Percentiles rank a stretch among this genome's conserved stretches.
Evolutionary conservation across 2,329 filamentous ascomycete species (phyloP).

Genomic region (Diaporthe capsici): DNA sequence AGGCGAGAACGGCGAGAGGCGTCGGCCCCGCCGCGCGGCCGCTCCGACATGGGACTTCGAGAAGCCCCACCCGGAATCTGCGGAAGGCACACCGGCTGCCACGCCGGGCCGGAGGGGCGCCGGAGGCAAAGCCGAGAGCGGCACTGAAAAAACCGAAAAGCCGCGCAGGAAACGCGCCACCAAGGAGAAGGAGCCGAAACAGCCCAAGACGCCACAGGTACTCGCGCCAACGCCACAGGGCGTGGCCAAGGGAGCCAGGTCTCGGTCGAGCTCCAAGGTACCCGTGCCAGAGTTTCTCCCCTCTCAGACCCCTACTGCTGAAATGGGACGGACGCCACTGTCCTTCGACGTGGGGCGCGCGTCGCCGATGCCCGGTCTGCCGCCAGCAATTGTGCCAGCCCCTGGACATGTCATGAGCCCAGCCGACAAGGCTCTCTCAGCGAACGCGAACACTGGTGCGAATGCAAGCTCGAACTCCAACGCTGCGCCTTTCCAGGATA

Average conservation of each 20-base stretch:
- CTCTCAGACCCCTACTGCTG: constrained; percentile 53
- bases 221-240: constrained; percentile 62
- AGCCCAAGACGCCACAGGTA: constrained; percentile 57
- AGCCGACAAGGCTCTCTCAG: constrained; percentile 32
- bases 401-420: constrained; percentile 42
- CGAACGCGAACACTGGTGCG: constrained; percentile 43
- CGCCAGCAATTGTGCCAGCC: constrained; percentile 57
- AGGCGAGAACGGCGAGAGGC: constrained; percentile 72
- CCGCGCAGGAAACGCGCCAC: constrained; percentile 57
- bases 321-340: constrained; percentile 45
- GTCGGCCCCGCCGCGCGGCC: constrained; percentile 73
- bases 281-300: constrained; percentile 58
- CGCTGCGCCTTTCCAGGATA: constrained; percentile 57
- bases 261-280: constrained; percentile 68
- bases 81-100: constrained; percentile 59
- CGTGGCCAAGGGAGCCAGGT: constrained; percentile 61
- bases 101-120: constrained; percentile 68
- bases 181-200: constrained; percentile 53
- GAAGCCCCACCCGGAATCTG: constrained; percentile 52
- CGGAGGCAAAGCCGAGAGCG: constrained; percentile 57
- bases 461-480: constrained; percentile 26
- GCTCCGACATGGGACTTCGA: constrained; percentile 82
- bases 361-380: constrained; percentile 55
- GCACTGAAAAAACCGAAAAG: constrained; percentile 60
- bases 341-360: constrained; percentile 39